Evolutionary conservation across 2,329 filamentous ascomycete genomes (phyloP), one percentile per base, ranked within the genome.

Genomic region (Fusarium avenaceum): DNA sequence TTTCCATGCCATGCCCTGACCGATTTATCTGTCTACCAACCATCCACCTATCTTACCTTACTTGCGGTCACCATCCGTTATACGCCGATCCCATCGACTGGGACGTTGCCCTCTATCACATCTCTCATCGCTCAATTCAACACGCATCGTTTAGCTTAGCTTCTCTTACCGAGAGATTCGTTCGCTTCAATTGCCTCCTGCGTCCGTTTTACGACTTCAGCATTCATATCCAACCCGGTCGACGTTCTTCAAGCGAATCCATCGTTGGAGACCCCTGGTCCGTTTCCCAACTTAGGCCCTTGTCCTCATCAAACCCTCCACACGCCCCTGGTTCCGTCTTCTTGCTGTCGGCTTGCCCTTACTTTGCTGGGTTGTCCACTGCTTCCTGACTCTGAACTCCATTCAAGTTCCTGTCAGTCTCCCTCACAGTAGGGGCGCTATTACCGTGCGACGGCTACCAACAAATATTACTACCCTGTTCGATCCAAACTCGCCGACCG

Each of bases 241-340:
- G 51, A 69, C 62, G 35, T 65, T 56, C 48, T 61, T 73, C 71
- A 54, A 67, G 59, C 59, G 53, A 72, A 59, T 66, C 59, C 61
- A 62, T 63, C 60, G 56, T 63, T 61, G 24, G 59, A 49, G 20
- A 46, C 56, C 69, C 57, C 71, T 69, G 48, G 67, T 72, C 57
- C 58, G 46, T 69, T 59, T 70, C 59, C 67, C 63, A 55, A 65
- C 65, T 65, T 56, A 54, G 67, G 58, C 58, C 69, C 69, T 72
- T 71, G 69, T 62, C 71, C 64, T 74, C 69, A 70, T 72, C 69
- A 73, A 73, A 72, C 69, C 70, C 59, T 74, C 71, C 67, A 72
- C 69, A 62, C 61, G 58, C 70, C 70, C 70, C 70, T 70, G 61
- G 69, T 45, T 70, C 61, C 57, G 67, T 62, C 63, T 53, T 52